Percentiles rank a stretch among this genome's conserved stretches.
phyloP scores from a whole-genome alignment of 306 rosid species.

The Cucumis hystrix region DNA sequence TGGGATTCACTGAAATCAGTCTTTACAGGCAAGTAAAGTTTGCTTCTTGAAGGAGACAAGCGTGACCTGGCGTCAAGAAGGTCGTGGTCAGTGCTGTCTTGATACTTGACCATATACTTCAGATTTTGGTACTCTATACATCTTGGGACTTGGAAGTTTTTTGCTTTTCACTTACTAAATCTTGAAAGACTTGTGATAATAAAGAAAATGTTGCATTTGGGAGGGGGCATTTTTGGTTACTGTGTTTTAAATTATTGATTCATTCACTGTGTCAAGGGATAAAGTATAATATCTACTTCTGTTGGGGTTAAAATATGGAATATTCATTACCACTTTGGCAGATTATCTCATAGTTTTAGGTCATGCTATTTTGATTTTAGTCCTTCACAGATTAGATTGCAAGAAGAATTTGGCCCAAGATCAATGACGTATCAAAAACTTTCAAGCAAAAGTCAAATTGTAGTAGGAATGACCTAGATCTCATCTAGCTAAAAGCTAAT shows the following conservation, averaged over 20 bases:
- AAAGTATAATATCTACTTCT: background rate
- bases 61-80: conserved; percentile 6
- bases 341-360: background rate
- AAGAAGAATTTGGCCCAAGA: background rate
- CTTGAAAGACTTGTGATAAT: conserved; percentile 10
- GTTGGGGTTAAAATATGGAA: background rate
- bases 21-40: background rate
- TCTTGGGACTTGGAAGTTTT: conserved; percentile 18
- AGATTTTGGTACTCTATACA: conserved; percentile 6
- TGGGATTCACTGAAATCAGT: background rate
- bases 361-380: background rate
- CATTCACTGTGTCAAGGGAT: background rate
- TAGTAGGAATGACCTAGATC: background rate
- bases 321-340: background rate
- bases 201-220: conserved; percentile 11
- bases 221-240: background rate
- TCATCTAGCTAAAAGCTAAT: background rate
- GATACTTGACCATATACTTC: conserved; percentile 15
- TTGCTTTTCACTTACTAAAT: conserved; percentile 3
- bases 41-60: conserved; percentile 12
- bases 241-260: background rate
- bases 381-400: background rate
- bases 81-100: conserved; percentile 5
- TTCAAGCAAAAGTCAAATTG: background rate
- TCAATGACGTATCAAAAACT: background rate